Percentiles rank a stretch among this genome's conserved stretches.
Conservation (phyloP, 345 rosid genomes). For the Salix caprea region DNA sequence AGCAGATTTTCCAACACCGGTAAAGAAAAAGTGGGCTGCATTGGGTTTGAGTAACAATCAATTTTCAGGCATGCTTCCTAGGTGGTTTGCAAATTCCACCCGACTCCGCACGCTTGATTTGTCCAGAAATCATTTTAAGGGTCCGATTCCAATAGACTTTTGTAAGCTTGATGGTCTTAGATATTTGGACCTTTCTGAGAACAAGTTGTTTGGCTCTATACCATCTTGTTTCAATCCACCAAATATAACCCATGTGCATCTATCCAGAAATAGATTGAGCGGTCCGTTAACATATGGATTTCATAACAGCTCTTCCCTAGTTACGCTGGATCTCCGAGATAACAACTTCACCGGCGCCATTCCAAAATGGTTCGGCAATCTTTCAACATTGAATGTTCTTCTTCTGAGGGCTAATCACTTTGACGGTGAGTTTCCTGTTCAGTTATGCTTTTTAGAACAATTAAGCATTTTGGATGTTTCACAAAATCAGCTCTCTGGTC, state of each 20-base stretch:
- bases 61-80: background rate
- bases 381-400: constrained; percentile 10
- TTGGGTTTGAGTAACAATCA: background rate
- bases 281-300: background rate
- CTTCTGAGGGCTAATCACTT: constrained; percentile 17
- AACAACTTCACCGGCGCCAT: constrained; percentile 13
- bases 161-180: background rate
- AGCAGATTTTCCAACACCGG: background rate
- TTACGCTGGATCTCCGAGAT: constrained; percentile 11
- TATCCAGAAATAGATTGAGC: background rate
- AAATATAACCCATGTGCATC: background rate
- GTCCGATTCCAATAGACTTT: background rate
- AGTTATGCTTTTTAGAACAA: background rate
- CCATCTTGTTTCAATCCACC: constrained; percentile 1
- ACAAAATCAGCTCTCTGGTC: constrained; percentile 2
- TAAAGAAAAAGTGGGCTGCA: rapidly evolving
- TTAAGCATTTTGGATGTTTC: constrained; percentile 22
- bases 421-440: constrained; percentile 9
- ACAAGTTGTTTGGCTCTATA: background rate
- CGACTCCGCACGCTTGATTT: background rate
- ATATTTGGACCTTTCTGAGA: background rate
- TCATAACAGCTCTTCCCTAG: background rate
- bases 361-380: constrained; percentile 10
- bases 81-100: background rate
- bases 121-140: background rate